Evolutionary conservation across 495 filamentous ascomycete species (phyloP), one percentile per base, ranked within the genome.

Genomic region (Durotheca rogersii): DNA sequence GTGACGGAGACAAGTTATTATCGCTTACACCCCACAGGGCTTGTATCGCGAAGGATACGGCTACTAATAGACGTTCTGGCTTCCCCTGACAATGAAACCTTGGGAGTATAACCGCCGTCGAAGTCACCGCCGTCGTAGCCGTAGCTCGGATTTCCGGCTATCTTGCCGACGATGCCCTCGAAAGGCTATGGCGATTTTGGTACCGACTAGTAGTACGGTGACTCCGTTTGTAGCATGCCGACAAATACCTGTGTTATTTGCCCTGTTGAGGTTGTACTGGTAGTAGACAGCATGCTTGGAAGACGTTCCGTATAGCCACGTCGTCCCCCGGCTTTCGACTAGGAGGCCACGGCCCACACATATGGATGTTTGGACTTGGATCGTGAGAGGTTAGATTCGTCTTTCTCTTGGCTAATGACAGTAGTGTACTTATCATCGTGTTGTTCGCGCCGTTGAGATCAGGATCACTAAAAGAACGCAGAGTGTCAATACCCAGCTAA

Each of bases 211-310:
- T 80, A 88, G 68, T 91, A 90, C 4, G 85, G 83, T 0, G 79
- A 81, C 60, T 91, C 87, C 7, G 84, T 80, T 61, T 90, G 87
- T 40, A 88, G 82, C 31, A 82, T 65, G 2, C 75, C 81, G 58
- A 83, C 77, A 67, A 81, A 87, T 39, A 88, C 70, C n/a, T n/a
- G n/a, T n/a, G 56, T 86, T 81, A 49, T 75, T 58, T 2, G 85
- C 83, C 34, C 75, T 75, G 41, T 73, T 61, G 36, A 88, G 64
- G 44, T 86, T 72, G 62, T 88, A 89, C 67, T 88, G 86, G 72
- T 90, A 91, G 14, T 89, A 66, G 54, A 82, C 78, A 65, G 77
- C 75, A 67, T 89, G 86, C 70, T 89, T 85, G 25, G 82, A 83
- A 3, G 81, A 71, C 0, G 81, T 86, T n/a, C 81, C 86, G 38